Percentiles rank a stretch among this genome's conserved stretches.
Evolutionary conservation across 352 stramenopile genomes (phyloP).

Genomic region (Globisporangium viniferum): DNA sequence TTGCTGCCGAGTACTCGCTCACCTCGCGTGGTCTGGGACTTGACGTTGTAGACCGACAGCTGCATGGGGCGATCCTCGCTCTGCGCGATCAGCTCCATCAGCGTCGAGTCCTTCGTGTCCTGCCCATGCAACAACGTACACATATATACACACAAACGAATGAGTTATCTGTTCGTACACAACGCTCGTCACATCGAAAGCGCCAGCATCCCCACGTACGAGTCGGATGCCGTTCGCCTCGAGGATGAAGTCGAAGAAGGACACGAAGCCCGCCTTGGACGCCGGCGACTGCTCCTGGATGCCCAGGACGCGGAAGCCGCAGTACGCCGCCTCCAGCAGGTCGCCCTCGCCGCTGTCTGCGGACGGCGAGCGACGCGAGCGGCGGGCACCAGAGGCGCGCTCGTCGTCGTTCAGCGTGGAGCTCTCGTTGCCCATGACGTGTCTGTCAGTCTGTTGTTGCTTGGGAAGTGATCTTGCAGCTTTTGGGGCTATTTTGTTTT

Average conservation of each 20-base stretch:
- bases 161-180: neutral
- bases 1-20: neutral
- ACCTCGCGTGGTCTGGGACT: conserved; percentile 67
- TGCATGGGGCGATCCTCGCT: conserved; percentile 74
- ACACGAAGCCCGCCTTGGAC: conserved; percentile 90
- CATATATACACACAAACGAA: neutral
- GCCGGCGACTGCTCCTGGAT: conserved; percentile 95
- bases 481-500: neutral
- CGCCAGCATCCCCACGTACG: conserved; percentile 25
- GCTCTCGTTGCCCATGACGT: conserved; percentile 51
- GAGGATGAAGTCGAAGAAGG: conserved; percentile 98
- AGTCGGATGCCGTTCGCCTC: conserved; percentile 89
- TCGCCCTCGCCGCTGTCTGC: conserved; percentile 19
- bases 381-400: conserved; percentile 11
- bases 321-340: conserved; percentile 56
- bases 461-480: neutral
- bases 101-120: conserved; percentile 84
- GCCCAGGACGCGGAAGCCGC: conserved; percentile 94
- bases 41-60: conserved; percentile 78
- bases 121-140: conserved; percentile 9
- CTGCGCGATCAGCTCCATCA: conserved; percentile 92
- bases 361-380: conserved; percentile 5
- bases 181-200: neutral
- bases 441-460: neutral
- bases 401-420: conserved; percentile 25